These are phyloP conservation scores for Lojkania enalia DNA, from an alignment of 2,329 filamentous ascomycete species.

Conservation along the genomic window DNA sequence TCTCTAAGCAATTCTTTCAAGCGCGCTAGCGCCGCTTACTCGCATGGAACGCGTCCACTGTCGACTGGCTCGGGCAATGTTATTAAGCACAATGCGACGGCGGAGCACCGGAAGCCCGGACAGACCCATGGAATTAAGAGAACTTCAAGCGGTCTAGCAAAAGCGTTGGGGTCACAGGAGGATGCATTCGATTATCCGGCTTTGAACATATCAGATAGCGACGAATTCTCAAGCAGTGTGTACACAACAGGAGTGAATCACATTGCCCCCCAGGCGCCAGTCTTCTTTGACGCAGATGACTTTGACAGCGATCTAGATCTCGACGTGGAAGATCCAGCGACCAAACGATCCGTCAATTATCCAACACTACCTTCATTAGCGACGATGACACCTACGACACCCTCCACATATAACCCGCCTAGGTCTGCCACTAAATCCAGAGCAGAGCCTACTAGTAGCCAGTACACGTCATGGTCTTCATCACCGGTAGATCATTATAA, in stretches of 20 bases:
- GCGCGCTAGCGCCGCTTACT: conserved; percentile 38
- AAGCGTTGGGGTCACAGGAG: conserved; percentile 45
- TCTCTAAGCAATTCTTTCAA: conserved; percentile 46
- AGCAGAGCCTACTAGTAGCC: conserved; percentile 51
- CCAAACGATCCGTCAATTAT: conserved; percentile 49
- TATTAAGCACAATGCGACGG: conserved; percentile 28
- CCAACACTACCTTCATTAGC: conserved; percentile 40
- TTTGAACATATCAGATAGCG: conserved; percentile 28
- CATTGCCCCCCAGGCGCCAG: conserved; percentile 25
- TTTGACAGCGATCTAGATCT: conserved; percentile 83
- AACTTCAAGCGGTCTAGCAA: conserved; percentile 51
- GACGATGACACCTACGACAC: conserved; percentile 39
- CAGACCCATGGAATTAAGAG: conserved; percentile 47
- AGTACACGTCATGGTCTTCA: conserved; percentile 72
- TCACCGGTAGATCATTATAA: conserved; percentile 57
- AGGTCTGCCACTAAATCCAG: conserved; percentile 20
- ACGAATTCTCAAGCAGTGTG: conserved; percentile 17
- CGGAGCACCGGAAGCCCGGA: conserved; percentile 14
- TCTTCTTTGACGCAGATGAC: conserved; percentile 72
- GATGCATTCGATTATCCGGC: conserved; percentile 35
- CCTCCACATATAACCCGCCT: conserved; percentile 34
- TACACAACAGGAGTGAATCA: conserved; percentile 18
- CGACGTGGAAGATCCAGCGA: conserved; percentile 65
- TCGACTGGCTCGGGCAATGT: conserved; percentile 37
- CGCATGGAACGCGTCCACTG: conserved; percentile 37